Evolutionary conservation across 2,329 filamentous ascomycete genomes (phyloP).

Genomic region (Chrysoporthe deuterocubensis): DNA sequence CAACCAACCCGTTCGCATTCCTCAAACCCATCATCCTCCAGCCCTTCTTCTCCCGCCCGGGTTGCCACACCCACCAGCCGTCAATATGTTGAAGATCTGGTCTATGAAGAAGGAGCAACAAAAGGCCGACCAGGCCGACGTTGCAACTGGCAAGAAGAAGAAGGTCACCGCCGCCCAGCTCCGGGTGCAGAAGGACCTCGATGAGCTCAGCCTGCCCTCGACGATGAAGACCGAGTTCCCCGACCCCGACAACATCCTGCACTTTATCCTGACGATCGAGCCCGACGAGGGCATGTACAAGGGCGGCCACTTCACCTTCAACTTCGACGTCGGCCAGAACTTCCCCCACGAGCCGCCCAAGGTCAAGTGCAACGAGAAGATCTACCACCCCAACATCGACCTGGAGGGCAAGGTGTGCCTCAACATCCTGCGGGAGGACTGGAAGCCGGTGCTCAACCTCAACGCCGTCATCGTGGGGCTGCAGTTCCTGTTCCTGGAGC

Average conservation of each 20-base stretch:
- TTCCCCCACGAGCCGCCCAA: conserved; percentile 98
- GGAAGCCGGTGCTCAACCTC: conserved; percentile 97
- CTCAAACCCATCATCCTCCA: neutral
- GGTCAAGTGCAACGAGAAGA: conserved; percentile 96
- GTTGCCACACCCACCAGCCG: conserved; percentile 28
- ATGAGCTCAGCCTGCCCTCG: conserved; percentile 75
- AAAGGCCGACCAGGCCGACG: conserved; percentile 84
- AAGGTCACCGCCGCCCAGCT: conserved; percentile 97
- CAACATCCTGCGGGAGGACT: conserved; percentile 96
- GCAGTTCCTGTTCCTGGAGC: conserved; percentile 97
- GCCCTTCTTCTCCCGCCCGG: neutral
- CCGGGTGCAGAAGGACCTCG: conserved; percentile 91
- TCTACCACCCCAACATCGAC: conserved; percentile 99
- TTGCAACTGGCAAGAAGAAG: conserved; percentile 84
- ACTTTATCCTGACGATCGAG: conserved; percentile 80
- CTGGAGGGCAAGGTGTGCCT: conserved; percentile 96
- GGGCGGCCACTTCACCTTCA: conserved; percentile 84
- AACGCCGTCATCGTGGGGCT: conserved; percentile 96
- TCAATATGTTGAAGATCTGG: conserved; percentile 98
- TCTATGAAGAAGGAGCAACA: conserved; percentile 99
- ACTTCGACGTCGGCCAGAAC: conserved; percentile 89
- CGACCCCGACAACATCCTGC: conserved; percentile 82
- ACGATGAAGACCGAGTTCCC: conserved; percentile 85
- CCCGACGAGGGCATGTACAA: conserved; percentile 91
- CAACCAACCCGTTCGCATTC: neutral